Conservation (phyloP, 1,139 yeast genomes). For the Kazachstania sp. region DNA sequence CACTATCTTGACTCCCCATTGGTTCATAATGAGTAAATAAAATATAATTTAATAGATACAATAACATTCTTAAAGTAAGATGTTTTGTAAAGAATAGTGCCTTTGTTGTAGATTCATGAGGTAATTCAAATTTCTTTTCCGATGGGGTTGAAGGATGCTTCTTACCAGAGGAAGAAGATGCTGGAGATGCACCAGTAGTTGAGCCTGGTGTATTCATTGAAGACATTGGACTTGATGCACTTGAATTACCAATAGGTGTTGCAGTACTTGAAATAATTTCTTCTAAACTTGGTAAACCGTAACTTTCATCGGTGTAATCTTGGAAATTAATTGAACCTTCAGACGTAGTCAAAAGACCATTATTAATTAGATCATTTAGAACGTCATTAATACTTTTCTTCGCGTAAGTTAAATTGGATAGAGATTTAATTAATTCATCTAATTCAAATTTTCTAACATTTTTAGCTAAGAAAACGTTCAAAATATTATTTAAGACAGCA, state of each 20-base stretch:
- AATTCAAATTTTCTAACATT: slow-evolving; percentile 35
- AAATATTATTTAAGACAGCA: slow-evolving; percentile 28
- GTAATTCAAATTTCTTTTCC: slow-evolving; percentile 26
- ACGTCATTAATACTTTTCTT: slow-evolving; percentile 25
- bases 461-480: slow-evolving; percentile 30
- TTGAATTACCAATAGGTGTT: slow-evolving; percentile 11
- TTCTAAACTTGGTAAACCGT: slow-evolving; percentile 33
- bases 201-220: not conserved
- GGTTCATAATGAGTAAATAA: slow-evolving; percentile 40
- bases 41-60: slow-evolving; percentile 41
- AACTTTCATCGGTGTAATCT: slow-evolving; percentile 25
- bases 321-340: slow-evolving; percentile 28
- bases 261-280: slow-evolving; percentile 22
- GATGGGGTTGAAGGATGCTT: not conserved
- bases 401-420: slow-evolving; percentile 30
- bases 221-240: slow-evolving; percentile 3
- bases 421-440: slow-evolving; percentile 30
- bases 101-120: slow-evolving; percentile 32
- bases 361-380: slow-evolving; percentile 22
- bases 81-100: slow-evolving; percentile 34
- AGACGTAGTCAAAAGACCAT: slow-evolving; percentile 26
- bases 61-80: slow-evolving; percentile 38
- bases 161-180: not conserved
- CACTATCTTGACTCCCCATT: slow-evolving; percentile 33
- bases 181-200: slow-evolving; percentile 12